Percentiles rank a stretch among this genome's conserved stretches.
Evolutionary conservation across 2,329 filamentous ascomycete species (phyloP).

Genomic region (Apiospora rasikravindrae): DNA sequence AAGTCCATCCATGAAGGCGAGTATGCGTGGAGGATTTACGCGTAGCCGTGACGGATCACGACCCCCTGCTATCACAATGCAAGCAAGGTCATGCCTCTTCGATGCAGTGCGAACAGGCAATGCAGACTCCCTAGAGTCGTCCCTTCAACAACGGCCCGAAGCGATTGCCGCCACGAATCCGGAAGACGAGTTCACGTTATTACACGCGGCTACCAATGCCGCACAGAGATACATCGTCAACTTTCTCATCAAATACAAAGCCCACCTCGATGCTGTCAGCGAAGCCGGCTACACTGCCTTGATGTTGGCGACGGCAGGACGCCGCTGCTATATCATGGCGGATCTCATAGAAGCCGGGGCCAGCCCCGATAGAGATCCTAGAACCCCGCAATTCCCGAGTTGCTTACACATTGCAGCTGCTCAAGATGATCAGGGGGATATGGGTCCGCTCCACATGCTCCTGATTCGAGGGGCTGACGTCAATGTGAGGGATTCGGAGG

Average conservation of each 20-base stretch:
- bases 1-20: too few relatives aligned
- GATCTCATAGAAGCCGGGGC: not conserved
- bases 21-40: too few relatives aligned
- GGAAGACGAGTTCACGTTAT: not conserved
- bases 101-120: not conserved
- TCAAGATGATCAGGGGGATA: not conserved
- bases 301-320: not conserved
- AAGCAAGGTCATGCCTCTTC: not conserved
- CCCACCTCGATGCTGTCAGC: not conserved
- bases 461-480: not conserved
- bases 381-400: not conserved
- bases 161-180: not conserved
- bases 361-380: not conserved
- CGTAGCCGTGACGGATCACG: not conserved
- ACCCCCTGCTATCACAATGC: not conserved
- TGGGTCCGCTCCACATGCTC: not conserved
- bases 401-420: not conserved
- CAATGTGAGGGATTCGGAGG: not conserved
- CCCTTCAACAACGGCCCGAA: not conserved
- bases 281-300: not conserved
- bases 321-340: not conserved
- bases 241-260: not conserved
- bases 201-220: not conserved
- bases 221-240: not conserved
- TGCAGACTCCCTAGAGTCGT: not conserved